A percentile compares a stretch with the other conserved stretches of the same genome.
phyloP scores from a whole-genome alignment of 2,329 filamentous ascomycete genomes.

The Graphilbum fragrans region DNA sequence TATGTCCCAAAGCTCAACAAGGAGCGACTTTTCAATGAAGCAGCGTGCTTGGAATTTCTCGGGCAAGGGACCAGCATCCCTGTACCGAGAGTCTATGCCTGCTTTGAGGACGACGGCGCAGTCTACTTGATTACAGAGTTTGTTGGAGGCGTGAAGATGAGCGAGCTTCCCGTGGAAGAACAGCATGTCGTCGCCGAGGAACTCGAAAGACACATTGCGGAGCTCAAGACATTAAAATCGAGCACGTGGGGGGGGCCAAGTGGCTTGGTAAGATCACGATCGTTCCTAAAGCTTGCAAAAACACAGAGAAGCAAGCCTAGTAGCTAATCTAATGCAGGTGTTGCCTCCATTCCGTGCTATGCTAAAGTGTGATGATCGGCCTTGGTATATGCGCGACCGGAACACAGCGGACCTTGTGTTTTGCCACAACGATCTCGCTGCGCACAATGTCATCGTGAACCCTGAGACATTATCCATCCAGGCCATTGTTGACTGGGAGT shows the following conservation, averaged over 20 bases:
- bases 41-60: slow-evolving; percentile 15
- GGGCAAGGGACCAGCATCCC: slow-evolving; percentile 16
- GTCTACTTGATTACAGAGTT: slow-evolving; percentile 18
- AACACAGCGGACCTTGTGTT: slow-evolving; percentile 12
- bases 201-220: slow-evolving; percentile 14
- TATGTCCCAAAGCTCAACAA: slow-evolving; percentile 17
- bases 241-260: slow-evolving; percentile 15
- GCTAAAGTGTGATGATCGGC: slow-evolving; percentile 11
- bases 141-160: slow-evolving; percentile 18
- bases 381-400: slow-evolving; percentile 12
- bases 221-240: slow-evolving; percentile 16
- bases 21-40: slow-evolving; percentile 19
- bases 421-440: slow-evolving; percentile 15
- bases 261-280: slow-evolving; percentile 14
- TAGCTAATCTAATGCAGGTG: slow-evolving; percentile 6
- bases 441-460: slow-evolving; percentile 15
- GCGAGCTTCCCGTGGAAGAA: slow-evolving; percentile 14
- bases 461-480: slow-evolving; percentile 14
- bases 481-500: slow-evolving; percentile 17
- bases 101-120: slow-evolving; percentile 19
- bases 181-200: slow-evolving; percentile 15
- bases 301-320: too few relatives aligned
- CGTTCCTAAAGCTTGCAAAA: too few relatives aligned
- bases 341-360: slow-evolving; percentile 16
- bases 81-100: slow-evolving; percentile 13